phyloP scores from a whole-genome alignment of 176 grass and related monocot species.

The Elaeis guineensis region DNA sequence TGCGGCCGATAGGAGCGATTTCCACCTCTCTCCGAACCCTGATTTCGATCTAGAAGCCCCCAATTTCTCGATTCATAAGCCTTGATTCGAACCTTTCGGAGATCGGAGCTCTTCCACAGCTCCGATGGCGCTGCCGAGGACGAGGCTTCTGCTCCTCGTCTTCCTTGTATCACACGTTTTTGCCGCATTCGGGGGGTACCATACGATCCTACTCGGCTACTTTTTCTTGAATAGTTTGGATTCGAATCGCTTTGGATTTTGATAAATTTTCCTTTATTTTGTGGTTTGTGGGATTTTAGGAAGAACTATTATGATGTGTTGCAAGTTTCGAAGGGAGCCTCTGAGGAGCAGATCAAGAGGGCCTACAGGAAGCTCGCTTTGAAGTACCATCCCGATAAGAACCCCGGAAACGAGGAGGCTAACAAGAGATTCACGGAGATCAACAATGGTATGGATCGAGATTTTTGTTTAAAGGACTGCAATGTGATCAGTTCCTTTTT shows the following conservation, averaged over 20 bases:
- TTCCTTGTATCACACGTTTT: conserved; percentile 21
- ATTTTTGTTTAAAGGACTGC: not conserved
- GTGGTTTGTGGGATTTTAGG: conserved; percentile 17
- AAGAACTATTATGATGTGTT: conserved; percentile 96
- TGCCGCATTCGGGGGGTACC: conserved; percentile 23
- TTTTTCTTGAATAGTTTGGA: not conserved
- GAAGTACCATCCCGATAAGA: conserved; percentile 98
- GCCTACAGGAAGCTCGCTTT: conserved; percentile 94
- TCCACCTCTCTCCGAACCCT: not conserved
- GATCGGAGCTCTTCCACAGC: not conserved
- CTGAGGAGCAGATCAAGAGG: conserved; percentile 97
- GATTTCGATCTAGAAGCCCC: not conserved
- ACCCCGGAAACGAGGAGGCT: conserved; percentile 85
- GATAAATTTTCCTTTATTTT: too few species aligned
- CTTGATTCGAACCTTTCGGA: not conserved
- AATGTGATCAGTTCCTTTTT: not conserved
- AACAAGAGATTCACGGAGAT: conserved; percentile 88
- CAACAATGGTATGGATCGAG: conserved; percentile 52
- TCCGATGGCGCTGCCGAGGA: conserved; percentile 29
- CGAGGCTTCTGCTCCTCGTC: conserved; percentile 26
- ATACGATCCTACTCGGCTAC: not conserved
- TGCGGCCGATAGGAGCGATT: not conserved
- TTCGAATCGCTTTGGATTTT: conserved; percentile 4
- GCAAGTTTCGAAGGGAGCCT: conserved; percentile 77
- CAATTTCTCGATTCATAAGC: not conserved